These are phyloP conservation scores for Vigna trinervia DNA, from an alignment of 306 rosid species.

Conservation along the genomic window DNA sequence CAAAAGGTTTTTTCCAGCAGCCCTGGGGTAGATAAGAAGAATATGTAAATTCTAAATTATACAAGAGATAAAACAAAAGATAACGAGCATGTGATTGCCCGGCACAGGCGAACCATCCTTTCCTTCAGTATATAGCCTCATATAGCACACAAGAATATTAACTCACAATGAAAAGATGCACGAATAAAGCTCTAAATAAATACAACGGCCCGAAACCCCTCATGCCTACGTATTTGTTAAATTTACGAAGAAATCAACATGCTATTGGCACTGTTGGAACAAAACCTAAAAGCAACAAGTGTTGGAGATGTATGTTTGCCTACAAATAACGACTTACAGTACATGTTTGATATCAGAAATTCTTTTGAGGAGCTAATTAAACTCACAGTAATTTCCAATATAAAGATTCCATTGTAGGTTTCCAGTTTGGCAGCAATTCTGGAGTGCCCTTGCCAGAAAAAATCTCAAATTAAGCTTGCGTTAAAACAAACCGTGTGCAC, in stretches of 20 bases:
- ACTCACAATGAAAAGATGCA: conserved; percentile 1
- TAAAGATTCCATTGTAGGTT: conserved; percentile 67
- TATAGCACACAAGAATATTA: neutral
- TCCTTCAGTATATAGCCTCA: conserved; percentile 6
- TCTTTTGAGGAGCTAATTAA: conserved; percentile 12
- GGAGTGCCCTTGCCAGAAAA: conserved; percentile 44
- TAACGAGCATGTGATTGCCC: neutral
- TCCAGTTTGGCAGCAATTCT: conserved; percentile 78
- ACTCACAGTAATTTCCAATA: conserved; percentile 68
- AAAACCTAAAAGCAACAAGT: neutral
- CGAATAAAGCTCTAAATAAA: neutral
- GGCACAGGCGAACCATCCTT: neutral
- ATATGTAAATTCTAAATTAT: conserved; percentile 17
- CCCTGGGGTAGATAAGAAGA: conserved; percentile 51
- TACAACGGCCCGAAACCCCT: conserved; percentile 7
- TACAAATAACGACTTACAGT: neutral
- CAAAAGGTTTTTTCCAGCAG: conserved; percentile 62
- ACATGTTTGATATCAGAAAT: conserved; percentile 20
- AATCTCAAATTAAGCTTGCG: neutral
- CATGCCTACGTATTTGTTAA: conserved; percentile 1
- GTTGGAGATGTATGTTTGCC: neutral
- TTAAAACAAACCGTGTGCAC: neutral
- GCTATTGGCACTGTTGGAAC: neutral
- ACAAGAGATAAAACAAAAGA: conserved; percentile 34
- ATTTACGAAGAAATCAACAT: conserved; percentile 19